Evolutionary conservation across 2,329 filamentous ascomycete genomes (phyloP).

Genomic region (Aspergillus glaucus): DNA sequence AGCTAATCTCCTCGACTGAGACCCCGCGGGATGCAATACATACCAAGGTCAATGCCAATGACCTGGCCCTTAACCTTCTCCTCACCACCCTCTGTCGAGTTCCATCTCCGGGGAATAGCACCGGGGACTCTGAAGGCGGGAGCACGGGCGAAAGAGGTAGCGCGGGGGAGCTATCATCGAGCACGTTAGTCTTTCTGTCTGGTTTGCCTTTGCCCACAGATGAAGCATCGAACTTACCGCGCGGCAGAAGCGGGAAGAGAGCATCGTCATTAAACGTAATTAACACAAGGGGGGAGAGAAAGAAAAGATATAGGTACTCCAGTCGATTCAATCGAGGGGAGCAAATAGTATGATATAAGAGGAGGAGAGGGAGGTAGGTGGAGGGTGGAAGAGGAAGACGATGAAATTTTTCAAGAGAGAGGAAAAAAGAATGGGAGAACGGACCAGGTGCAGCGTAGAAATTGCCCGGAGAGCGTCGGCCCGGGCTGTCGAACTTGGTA

Average conservation of each 20-base stretch:
- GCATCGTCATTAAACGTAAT: slow-evolving; percentile 50
- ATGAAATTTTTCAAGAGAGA: slow-evolving; percentile 14
- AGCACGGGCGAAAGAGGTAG: slow-evolving; percentile 62
- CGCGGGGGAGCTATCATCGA: slow-evolving; percentile 64
- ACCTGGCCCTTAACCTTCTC: slow-evolving; percentile 91
- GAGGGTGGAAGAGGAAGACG: slow-evolving; percentile 9
- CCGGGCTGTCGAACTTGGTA: slow-evolving; percentile 31
- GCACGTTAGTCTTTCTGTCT: slow-evolving; percentile 6
- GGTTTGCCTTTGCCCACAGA: background rate
- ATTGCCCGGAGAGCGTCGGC: slow-evolving; percentile 31
- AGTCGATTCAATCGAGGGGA: slow-evolving; percentile 30
- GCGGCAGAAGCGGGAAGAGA: slow-evolving; percentile 65
- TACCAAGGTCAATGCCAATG: slow-evolving; percentile 96
- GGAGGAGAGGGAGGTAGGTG: slow-evolving; percentile 4
- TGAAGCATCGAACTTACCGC: slow-evolving; percentile 55
- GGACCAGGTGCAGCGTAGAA: slow-evolving; percentile 23
- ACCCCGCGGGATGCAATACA: slow-evolving; percentile 25
- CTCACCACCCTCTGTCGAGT: slow-evolving; percentile 49
- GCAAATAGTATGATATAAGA: slow-evolving; percentile 8
- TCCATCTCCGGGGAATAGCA: slow-evolving; percentile 60
- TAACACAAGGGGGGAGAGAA: slow-evolving; percentile 29
- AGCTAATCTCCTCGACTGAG: slow-evolving; percentile 4
- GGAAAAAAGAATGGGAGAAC: slow-evolving; percentile 22
- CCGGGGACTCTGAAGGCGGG: slow-evolving; percentile 63
- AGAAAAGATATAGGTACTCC: slow-evolving; percentile 19